Conservation (phyloP, 805 yeast species). For the Candida maris region DNA sequence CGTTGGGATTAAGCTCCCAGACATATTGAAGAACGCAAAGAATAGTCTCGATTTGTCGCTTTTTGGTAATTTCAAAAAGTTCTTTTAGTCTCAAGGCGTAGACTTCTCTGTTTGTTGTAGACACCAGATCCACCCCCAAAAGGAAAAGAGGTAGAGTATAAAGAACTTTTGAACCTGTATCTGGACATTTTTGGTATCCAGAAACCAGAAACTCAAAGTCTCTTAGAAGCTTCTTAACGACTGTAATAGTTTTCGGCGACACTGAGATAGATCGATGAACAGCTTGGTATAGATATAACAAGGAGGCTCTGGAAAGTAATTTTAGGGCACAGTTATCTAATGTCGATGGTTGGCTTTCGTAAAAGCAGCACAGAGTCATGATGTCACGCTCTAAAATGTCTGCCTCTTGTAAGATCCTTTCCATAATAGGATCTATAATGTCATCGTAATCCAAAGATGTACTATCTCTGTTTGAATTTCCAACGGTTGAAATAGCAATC, state of each 20-base stretch:
- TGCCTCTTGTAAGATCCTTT: conserved; percentile 8
- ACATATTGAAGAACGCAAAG: conserved; percentile 4
- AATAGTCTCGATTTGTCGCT: conserved; percentile 6
- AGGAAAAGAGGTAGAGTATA: conserved; percentile 10
- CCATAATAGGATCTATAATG: conserved; percentile 7
- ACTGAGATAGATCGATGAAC: conserved; percentile 11
- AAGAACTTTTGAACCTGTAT: conserved; percentile 2
- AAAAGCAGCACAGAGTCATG: background rate
- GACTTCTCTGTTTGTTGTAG: conserved; percentile 3
- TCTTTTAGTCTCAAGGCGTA: conserved; percentile 3
- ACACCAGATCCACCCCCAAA: conserved; percentile 13
- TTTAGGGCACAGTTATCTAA: conserved; percentile 4
- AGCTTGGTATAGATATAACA: conserved; percentile 15
- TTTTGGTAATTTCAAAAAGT: background rate
- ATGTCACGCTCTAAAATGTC: conserved; percentile 7
- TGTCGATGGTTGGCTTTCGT: background rate
- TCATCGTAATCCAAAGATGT: conserved; percentile 1
- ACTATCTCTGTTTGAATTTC: conserved; percentile 3
- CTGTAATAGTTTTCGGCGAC: conserved; percentile 15
- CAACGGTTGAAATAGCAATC: conserved; percentile 8
- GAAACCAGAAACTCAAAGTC: conserved; percentile 2
- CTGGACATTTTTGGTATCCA: background rate
- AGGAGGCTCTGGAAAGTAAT: conserved; percentile 11
- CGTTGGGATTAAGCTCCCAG: conserved; percentile 11
- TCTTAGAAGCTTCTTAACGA: conserved; percentile 5